Evolutionary conservation across 192 early-diverging fungal genomes (phyloP), one percentile per base, ranked within the genome.

Genomic region (Backusella tuberculispora): DNA sequence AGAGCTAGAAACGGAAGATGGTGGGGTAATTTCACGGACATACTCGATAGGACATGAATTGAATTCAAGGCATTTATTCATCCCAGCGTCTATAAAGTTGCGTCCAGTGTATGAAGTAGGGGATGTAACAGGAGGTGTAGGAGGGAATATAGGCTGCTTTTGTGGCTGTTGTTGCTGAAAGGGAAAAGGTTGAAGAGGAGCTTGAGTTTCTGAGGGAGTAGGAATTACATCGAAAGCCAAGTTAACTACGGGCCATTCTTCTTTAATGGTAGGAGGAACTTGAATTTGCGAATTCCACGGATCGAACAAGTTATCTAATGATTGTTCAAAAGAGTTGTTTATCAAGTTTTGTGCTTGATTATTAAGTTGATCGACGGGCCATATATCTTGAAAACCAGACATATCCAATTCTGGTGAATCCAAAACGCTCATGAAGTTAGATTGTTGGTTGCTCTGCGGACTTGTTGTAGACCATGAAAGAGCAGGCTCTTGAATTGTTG

Each of bases 231-330:
- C 13, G 9, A 69, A 29, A 12, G 41, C 10, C 0, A 60, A 24
- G 19, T 21, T 21, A 50, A 8, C 19, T 10, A 13, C 24, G 9
- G 53, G 1, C 68, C 68, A 69, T 47, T 47, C 68, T 45, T 69
- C 68, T 69, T 69, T 69, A 6, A 69, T 69, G 0, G 42, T 45
- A 68, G 66, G 9, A 7, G 66, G 66, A 29, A 44, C 66, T 10
- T 44, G 37, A 21, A 68, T 9, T 6, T 40, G 37, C 0, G 68
- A 29, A 15, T 44, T 44, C 68, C 68, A 69, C 14, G 68, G 44
- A 19, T 38, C 66, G 45, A 69, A 69, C 8, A 69, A 24, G 17
- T 43, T 24, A 43, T 60, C 53, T 24, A 60, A 4, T 0, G 53
- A 60, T 26, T 60, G 53, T 5, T 69, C 68, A 69, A 69, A 69